Percentiles rank a stretch among this genome's conserved stretches.
These are phyloP conservation scores for Scolecobasidium constrictum DNA, from an alignment of 2,329 filamentous ascomycete species.

Conservation along the genomic window DNA sequence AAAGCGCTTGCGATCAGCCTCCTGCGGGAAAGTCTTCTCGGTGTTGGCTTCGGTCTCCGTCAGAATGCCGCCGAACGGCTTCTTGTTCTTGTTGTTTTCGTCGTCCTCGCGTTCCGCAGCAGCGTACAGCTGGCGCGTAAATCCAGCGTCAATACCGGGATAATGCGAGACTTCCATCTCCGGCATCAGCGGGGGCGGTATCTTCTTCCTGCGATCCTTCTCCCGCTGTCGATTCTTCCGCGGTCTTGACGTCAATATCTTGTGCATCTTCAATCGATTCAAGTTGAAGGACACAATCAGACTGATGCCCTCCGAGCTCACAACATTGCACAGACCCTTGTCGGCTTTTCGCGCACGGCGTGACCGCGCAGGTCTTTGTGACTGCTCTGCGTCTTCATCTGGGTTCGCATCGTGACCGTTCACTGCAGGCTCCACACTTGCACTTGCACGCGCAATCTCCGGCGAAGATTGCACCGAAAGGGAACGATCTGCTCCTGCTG, in stretches of 20 bases:
- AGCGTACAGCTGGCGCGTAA: slow-evolving; percentile 72
- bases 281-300: slow-evolving; percentile 50
- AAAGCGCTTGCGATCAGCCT: slow-evolving; percentile 74
- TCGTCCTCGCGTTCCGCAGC: slow-evolving; percentile 90
- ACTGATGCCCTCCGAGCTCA: slow-evolving; percentile 31
- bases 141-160: slow-evolving; percentile 51
- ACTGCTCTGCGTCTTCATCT: slow-evolving; percentile 18
- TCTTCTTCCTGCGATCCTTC: slow-evolving; percentile 22
- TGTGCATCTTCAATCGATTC: slow-evolving; percentile 46
- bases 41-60: slow-evolving; percentile 86
- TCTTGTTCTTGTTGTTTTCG: slow-evolving; percentile 63
- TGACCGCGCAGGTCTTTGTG: slow-evolving; percentile 40
- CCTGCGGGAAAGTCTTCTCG: slow-evolving; percentile 70
- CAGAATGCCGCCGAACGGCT: slow-evolving; percentile 90
- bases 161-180: slow-evolving; percentile 40
- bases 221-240: slow-evolving; percentile 38
- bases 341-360: slow-evolving; percentile 40
- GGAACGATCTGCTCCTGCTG: slow-evolving; percentile 3
- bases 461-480: slow-evolving; percentile 1
- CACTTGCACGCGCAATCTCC: slow-evolving; percentile 7
- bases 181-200: slow-evolving; percentile 21
- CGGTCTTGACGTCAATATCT: slow-evolving; percentile 48
- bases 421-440: slow-evolving; percentile 10
- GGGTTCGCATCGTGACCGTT: slow-evolving; percentile 11
- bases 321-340: slow-evolving; percentile 27